Evolutionary conservation across 2,329 filamentous ascomycete genomes (phyloP), one percentile per base, ranked within the genome.

Genomic region (Cytospora piceae): DNA sequence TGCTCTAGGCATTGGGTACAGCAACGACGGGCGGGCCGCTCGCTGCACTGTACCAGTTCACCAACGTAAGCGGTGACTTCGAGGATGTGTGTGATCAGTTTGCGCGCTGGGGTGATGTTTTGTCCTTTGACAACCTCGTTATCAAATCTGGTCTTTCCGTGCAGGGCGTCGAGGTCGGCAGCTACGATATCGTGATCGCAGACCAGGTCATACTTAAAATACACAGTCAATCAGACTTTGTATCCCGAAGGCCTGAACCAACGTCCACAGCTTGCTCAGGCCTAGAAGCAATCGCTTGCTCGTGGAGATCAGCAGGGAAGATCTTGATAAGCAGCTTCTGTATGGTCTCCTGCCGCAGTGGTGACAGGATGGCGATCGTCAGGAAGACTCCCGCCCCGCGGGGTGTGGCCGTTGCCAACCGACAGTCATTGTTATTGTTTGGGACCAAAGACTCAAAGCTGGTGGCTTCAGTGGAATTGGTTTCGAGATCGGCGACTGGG

Each of bases 1-100:
- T 69, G 3, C 64, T 74, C 2, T 31, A 42, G 0, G 53, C 56
- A 2, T 52, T 42, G 6, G 57, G 52, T 8, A 27, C 31, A 34
- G 32, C 32, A 80, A 22, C 32, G 2, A 42, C 57, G 24, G 61
- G 61, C 5, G 24, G 39, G 1, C 53, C 56, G 3, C 54, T 54
- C 1, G 61, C 61, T 4, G 57, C 22, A 31, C n/a, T 22, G 3
- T 83, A 82, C 64, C 77, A 76, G 3, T 83, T 76, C 70, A 83
- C 82, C 0, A 79, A 82, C 60, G 74, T 79, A 11, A 76, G 75
- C 0, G 74, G 73, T 15, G 77, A 77, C 69, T 79, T 82, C 55
- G 74, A 76, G 17, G 67, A 72, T 2, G 78, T 76, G 0, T 58
- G 71, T 49, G n/a, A n/a, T 68, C 70, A 67, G 22, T 75, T 79